These are phyloP conservation scores for Raphanus sativus DNA, from an alignment of 345 rosid species.

Conservation along the genomic window DNA sequence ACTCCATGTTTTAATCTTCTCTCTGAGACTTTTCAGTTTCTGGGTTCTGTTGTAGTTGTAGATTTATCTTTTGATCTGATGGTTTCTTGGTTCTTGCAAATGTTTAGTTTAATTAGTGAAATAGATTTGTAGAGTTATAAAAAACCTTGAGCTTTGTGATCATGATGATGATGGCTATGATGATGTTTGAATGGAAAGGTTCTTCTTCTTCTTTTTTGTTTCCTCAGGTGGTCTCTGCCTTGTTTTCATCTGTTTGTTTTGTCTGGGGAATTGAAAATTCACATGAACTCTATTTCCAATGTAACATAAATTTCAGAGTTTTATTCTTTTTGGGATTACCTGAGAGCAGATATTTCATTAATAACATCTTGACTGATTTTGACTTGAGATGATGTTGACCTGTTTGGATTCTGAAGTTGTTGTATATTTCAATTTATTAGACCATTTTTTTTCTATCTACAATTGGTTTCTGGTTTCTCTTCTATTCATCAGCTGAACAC, in stretches of 20 bases:
- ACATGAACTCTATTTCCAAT: constrained; percentile 32
- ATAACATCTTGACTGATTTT: constrained; percentile 25
- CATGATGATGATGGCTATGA: constrained; percentile 19
- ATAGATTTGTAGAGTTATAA: constrained; percentile 8
- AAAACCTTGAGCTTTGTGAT: constrained; percentile 30
- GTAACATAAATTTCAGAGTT: constrained; percentile 21
- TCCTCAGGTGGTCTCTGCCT: not conserved
- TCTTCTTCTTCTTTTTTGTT: not conserved
- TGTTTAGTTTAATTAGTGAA: constrained; percentile 19
- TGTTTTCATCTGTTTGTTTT: constrained; percentile 16
- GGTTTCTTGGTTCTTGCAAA: constrained; percentile 2
- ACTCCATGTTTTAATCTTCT: not conserved
- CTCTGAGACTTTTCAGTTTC: not conserved
- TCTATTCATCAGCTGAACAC: not conserved
- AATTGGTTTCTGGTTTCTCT: constrained; percentile 6
- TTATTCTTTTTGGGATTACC: not conserved
- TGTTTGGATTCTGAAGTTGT: constrained; percentile 22
- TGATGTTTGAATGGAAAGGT: constrained; percentile 29
- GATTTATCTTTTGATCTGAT: not conserved
- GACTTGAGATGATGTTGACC: constrained; percentile 34
- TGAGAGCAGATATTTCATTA: not conserved
- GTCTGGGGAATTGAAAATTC: constrained; percentile 24
- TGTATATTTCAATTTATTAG: constrained; percentile 9
- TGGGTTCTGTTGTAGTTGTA: constrained; percentile 6
- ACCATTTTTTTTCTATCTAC: not conserved